Evolutionary conservation across 495 filamentous ascomycete species (phyloP).

Genomic region (Talaromyces stipitatus): DNA sequence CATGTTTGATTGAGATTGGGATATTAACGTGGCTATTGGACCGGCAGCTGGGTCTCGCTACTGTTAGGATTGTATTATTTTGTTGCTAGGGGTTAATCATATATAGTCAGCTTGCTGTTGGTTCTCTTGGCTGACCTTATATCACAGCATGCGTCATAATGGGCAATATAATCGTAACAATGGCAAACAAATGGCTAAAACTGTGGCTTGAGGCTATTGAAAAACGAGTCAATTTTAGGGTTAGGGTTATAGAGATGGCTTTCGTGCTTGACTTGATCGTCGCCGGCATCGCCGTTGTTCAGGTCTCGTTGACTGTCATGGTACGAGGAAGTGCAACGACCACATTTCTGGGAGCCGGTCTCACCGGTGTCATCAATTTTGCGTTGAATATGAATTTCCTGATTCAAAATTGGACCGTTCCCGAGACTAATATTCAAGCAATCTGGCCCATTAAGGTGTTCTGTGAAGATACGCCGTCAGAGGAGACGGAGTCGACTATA

Average conservation of each 20-base stretch:
- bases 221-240: not conserved
- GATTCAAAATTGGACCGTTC: conserved; percentile 46
- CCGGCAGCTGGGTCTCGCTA: not conserved
- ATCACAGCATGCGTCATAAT: not conserved
- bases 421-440: conserved; percentile 53
- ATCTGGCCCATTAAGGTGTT: conserved; percentile 52
- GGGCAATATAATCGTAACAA: not conserved
- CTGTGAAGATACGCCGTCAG: conserved; percentile 35
- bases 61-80: not conserved
- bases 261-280: conserved; percentile 55
- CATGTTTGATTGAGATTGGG: not conserved
- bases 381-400: conserved; percentile 41
- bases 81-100: not conserved
- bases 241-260: conserved; percentile 23
- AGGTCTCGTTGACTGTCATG: conserved; percentile 37
- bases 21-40: not conserved
- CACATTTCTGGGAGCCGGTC: conserved; percentile 46
- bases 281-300: conserved; percentile 47
- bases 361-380: conserved; percentile 48
- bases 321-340: conserved; percentile 28
- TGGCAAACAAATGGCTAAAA: not conserved
- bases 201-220: not conserved
- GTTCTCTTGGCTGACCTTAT: not conserved
- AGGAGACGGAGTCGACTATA: conserved; percentile 35
- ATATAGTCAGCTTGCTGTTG: not conserved